These are phyloP conservation scores for Datura wrightii DNA, from an alignment of 257 asterid genomes.

Conservation along the genomic window DNA sequence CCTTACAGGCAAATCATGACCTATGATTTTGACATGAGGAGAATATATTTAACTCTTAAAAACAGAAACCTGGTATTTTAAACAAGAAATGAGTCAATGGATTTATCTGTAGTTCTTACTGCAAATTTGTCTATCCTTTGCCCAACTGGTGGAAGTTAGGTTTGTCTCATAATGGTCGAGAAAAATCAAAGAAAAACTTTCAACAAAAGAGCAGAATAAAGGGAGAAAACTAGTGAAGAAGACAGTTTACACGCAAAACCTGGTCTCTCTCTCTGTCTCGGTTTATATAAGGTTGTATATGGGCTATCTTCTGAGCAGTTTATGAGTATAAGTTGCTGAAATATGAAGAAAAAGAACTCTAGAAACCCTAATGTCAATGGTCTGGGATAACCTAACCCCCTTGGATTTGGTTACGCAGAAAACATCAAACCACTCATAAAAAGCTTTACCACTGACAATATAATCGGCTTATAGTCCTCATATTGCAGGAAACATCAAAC, in stretches of 20 bases:
- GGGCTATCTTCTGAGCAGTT: neutral
- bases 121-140: neutral
- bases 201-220: neutral
- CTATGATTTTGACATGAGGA: neutral
- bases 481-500: neutral
- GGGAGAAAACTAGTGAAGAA: neutral
- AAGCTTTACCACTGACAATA: neutral
- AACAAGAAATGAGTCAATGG: neutral
- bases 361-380: neutral
- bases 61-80: neutral
- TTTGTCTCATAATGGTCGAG: neutral
- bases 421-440: neutral
- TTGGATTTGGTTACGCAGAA: neutral
- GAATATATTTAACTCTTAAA: neutral
- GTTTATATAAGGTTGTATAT: neutral
- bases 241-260: neutral
- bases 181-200: neutral
- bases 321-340: neutral
- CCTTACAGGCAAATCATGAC: neutral
- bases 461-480: neutral
- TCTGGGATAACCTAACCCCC: neutral
- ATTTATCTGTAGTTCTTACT: neutral
- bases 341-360: neutral
- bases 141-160: neutral
- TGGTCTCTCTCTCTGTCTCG: neutral